phyloP scores from a whole-genome alignment of 345 rosid genomes.

The Hevea brasiliensis region DNA sequence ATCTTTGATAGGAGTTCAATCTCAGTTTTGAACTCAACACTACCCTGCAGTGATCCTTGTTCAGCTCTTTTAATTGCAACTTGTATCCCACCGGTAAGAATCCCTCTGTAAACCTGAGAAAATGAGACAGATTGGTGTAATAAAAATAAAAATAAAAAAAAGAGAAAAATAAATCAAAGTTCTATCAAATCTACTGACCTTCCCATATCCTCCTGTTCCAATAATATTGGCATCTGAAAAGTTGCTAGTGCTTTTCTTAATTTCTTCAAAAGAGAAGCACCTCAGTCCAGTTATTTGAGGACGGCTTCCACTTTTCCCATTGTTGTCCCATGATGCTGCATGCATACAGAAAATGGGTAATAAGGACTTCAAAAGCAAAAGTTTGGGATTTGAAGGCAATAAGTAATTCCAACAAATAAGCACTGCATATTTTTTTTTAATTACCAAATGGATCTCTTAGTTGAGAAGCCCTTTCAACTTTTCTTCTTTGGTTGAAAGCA shows the following conservation, averaged over 20 bases:
- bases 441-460: slow-evolving; percentile 10
- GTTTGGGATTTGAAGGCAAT: too few relatives aligned
- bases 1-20: too few relatives aligned
- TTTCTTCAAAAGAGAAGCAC: slow-evolving; percentile 15
- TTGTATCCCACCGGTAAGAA: too few relatives aligned
- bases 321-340: slow-evolving; percentile 10
- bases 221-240: slow-evolving; percentile 2
- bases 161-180: not conserved
- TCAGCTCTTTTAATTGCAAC: too few relatives aligned
- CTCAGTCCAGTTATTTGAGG: slow-evolving; percentile 1
- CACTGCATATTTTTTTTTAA: not conserved
- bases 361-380: too few relatives aligned
- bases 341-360: too few relatives aligned
- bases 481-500: slow-evolving; percentile 14
- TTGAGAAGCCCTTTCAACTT: not conserved
- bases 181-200: not conserved
- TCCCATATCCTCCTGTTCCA: slow-evolving; percentile 17
- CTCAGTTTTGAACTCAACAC: too few relatives aligned
- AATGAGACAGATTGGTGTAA: too few relatives aligned
- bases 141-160: too few relatives aligned
- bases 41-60: too few relatives aligned
- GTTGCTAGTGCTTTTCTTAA: slow-evolving; percentile 7
- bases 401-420: too few relatives aligned
- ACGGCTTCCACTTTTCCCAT: not conserved
- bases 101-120: too few relatives aligned